Evolutionary conservation across 495 filamentous ascomycete genomes (phyloP), one percentile per base, ranked within the genome.

Genomic region (Viridothelium virens): DNA sequence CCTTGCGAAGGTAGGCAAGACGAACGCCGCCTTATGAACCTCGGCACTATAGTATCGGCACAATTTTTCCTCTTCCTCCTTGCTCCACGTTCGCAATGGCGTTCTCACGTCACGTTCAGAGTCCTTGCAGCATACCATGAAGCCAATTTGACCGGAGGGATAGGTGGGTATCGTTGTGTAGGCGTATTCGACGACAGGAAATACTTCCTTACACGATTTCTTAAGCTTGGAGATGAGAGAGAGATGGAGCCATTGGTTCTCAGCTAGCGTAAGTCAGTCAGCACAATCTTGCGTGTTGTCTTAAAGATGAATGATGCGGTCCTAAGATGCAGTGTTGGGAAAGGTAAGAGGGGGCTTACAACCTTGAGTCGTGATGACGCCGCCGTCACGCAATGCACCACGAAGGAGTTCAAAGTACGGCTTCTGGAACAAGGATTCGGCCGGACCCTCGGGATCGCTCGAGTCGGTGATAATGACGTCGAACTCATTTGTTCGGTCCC

Each of bases 311-410:
- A 66, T 39, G 50, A 14, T 63, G 72, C 6, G 11, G 14, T 16
- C 34, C 14, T 12, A 53, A 3, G 11, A 6, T 61, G 64, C 25
- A 36, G n/a, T 10, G 64, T 33, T 56, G 37, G 38, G 25, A 5
- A 77, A 81, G 83, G 25, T 25, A 87, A 84, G 85, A 87, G 84
- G 84, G 92, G 90, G 83, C 89, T 75, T 75, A 96, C 91, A 96
- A 98, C 94, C 94, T 96, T 99, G 94, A 71, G 95, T 99, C 79
- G 94, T 96, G 81, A 99, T 96, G 71, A 99, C 92, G 81, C 94
- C 94, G 78, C 93, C 95, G 68, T 95, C 91, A 71, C 87, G 89
- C 69, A 99, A 86, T 68, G 94, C 94, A 67, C 85, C 88, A 79
- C 87, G 81, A 33, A 97, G 83, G 47, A 97, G 87, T 82, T 97